Conservation (phyloP, 768 basidiomycete genomes). For the Mycena haematopus region DNA sequence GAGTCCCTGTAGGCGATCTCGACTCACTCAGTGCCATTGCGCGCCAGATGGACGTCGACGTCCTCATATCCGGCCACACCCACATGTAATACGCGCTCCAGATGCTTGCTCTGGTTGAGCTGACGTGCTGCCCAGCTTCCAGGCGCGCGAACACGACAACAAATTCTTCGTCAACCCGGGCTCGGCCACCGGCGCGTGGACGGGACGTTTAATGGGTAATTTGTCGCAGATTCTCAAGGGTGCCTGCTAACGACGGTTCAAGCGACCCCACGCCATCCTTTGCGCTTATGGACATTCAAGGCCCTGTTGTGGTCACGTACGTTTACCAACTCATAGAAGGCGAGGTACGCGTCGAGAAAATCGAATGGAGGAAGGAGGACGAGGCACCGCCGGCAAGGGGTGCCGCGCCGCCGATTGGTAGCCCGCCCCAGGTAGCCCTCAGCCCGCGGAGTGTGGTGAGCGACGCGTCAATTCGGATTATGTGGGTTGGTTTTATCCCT, state of each 20-base stretch:
- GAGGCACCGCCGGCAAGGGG: constrained; percentile 21
- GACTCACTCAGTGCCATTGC: constrained; percentile 90
- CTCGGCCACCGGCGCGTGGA: constrained; percentile 94
- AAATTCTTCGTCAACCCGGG: constrained; percentile 97
- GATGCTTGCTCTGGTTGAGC: background rate
- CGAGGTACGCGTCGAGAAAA: constrained; percentile 92
- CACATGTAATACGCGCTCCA: constrained; percentile 69
- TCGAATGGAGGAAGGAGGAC: constrained; percentile 60
- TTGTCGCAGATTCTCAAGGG: background rate
- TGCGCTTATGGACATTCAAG: constrained; percentile 97
- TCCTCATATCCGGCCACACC: constrained; percentile 91
- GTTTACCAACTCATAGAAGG: constrained; percentile 95
- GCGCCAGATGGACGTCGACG: constrained; percentile 97
- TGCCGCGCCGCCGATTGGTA: constrained; percentile 25
- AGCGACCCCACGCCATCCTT: constrained; percentile 94
- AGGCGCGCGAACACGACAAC: constrained; percentile 89
- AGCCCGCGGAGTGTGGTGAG: constrained; percentile 29
- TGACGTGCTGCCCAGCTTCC: constrained; percentile 55
- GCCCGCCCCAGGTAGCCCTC: constrained; percentile 29
- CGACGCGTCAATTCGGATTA: background rate
- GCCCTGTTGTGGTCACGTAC: constrained; percentile 95
- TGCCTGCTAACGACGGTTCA: constrained; percentile 22
- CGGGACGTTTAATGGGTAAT: constrained; percentile 70
- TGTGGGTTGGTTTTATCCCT: background rate
- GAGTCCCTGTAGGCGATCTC: constrained; percentile 89